Evolutionary conservation across 169 alveolate genomes (phyloP), one percentile per base, ranked within the genome.

Genomic region (Eimeria zaria): DNA sequence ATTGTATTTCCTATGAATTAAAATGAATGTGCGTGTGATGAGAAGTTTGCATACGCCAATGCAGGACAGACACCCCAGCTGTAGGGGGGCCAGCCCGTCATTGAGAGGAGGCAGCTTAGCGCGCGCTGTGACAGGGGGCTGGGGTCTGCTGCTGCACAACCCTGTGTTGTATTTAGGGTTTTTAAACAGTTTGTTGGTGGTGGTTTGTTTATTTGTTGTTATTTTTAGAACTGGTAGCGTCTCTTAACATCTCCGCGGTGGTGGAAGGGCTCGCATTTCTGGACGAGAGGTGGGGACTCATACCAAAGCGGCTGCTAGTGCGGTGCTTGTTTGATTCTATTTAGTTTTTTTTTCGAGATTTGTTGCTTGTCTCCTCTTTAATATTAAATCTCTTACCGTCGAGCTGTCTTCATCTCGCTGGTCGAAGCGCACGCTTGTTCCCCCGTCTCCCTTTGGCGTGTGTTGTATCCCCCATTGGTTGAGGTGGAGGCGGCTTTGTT

Each of bases 41-140:
- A 3, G 18, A 33, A 33, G 22, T 33, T 1, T 2, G 2, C 24
- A 18, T 2, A 16, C 67, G 5, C 67, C n/a, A n/a, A 58, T 16
- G 67, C n/a, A 7, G 8, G 44, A 33, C 44, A 51, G 78, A 30
- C 48, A 67, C 18, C 48, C 78, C 58, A 51, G 58, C 58, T 1
- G 48, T 33, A 30, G 78, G 44, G 20, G 78, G 73, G 73, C 73
- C 4, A 6, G 16, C 48, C 27, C 11, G 8, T 67, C 46, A 67
- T 7, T 67, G 78, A 67, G 78, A 67, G 78, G 78, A 67, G 46
- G 78, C 48, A 67, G 78, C 78, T 33, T n/a, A 24, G 78, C 78
- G 27, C 46, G 78, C 46, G 78, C 78, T n/a, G 78, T 67, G 78
- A 67, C 78, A 12, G 78, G 78, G 78, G 78, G 58, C 78, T 67